A percentile compares a stretch with the other conserved stretches of the same genome.
These are phyloP conservation scores for Piromyces sp. DNA, from an alignment of 192 early-diverging fungal genomes.

Conservation along the genomic window DNA sequence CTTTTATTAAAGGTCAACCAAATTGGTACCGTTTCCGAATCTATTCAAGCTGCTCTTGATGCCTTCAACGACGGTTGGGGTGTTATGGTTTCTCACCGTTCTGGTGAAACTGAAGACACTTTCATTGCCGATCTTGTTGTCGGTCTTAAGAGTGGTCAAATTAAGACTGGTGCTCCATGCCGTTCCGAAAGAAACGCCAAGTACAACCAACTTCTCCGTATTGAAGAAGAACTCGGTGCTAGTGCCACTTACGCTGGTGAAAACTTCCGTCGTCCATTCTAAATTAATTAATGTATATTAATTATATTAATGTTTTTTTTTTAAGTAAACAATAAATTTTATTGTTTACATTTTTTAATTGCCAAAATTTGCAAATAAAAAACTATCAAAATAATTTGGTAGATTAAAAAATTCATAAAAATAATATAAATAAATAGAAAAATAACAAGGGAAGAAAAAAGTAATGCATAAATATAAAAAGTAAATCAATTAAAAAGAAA, in stretches of 20 bases:
- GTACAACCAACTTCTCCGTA: conserved; percentile 96
- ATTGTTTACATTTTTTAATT: too few relatives aligned
- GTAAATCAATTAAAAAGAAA: too few relatives aligned
- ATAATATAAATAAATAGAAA: too few relatives aligned
- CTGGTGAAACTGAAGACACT: conserved; percentile 95
- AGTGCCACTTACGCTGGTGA: conserved; percentile 85
- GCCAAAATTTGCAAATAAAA: too few relatives aligned
- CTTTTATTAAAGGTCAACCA: conserved; percentile 98
- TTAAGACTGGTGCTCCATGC: conserved; percentile 99
- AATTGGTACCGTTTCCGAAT: conserved; percentile 93
- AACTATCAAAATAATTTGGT: too few relatives aligned
- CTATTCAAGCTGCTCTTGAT: conserved; percentile 61
- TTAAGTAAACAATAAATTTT: not conserved
- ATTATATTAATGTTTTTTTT: not conserved
- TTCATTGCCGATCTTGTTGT: conserved; percentile 94
- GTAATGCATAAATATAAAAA: too few relatives aligned
- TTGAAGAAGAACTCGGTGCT: conserved; percentile 89
- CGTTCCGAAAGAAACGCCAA: conserved; percentile 92
- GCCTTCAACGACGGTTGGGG: conserved; percentile 87
- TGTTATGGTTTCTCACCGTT: conserved; percentile 98
- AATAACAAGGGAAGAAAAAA: too few relatives aligned
- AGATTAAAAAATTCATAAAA: too few relatives aligned
- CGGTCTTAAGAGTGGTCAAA: conserved; percentile 77
- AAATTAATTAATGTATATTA: not conserved
- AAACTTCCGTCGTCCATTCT: conserved; percentile 59